phyloP scores from a whole-genome alignment of 2,329 filamentous ascomycete genomes.

The Cadophora sp. region DNA sequence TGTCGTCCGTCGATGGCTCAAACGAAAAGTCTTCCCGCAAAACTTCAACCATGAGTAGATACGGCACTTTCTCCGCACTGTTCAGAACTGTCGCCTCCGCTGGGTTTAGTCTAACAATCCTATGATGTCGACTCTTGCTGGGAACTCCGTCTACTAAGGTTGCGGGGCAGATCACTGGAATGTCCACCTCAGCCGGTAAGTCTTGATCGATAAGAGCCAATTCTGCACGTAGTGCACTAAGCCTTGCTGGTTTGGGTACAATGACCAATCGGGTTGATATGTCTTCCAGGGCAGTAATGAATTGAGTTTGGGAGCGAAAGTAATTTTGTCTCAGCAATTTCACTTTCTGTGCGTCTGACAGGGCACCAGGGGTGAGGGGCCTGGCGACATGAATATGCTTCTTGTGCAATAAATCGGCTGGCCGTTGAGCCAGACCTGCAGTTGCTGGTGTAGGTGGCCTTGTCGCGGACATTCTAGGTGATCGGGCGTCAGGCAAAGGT shows the following conservation, averaged over 20 bases:
- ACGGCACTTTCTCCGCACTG: slow-evolving; percentile 86
- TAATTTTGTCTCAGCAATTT: slow-evolving; percentile 80
- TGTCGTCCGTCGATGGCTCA: slow-evolving; percentile 76
- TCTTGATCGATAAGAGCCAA: slow-evolving; percentile 82
- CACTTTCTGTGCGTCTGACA: slow-evolving; percentile 72
- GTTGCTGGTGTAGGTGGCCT: slow-evolving; percentile 65
- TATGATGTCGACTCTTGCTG: slow-evolving; percentile 78
- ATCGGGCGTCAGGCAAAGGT: slow-evolving; percentile 66
- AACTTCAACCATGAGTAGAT: slow-evolving; percentile 84
- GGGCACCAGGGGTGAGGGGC: slow-evolving; percentile 63
- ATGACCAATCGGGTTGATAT: slow-evolving; percentile 85
- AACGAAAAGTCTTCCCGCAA: slow-evolving; percentile 84
- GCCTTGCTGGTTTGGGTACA: slow-evolving; percentile 80
- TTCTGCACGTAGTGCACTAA: slow-evolving; percentile 83
- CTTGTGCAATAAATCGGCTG: slow-evolving; percentile 54
- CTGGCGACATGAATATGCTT: slow-evolving; percentile 69
- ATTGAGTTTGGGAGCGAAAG: slow-evolving; percentile 81
- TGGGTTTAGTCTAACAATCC: slow-evolving; percentile 83
- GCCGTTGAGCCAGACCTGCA: slow-evolving; percentile 55
- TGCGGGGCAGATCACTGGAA: slow-evolving; percentile 81
- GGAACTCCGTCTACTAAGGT: slow-evolving; percentile 76
- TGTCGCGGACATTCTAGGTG: slow-evolving; percentile 55
- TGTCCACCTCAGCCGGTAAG: slow-evolving; percentile 82
- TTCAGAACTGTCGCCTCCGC: slow-evolving; percentile 86
- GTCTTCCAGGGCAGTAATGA: slow-evolving; percentile 79